Evolutionary conservation across 2,329 filamentous ascomycete species (phyloP), one percentile per base, ranked within the genome.

Genomic region (Paraconiothyrium brasiliense): DNA sequence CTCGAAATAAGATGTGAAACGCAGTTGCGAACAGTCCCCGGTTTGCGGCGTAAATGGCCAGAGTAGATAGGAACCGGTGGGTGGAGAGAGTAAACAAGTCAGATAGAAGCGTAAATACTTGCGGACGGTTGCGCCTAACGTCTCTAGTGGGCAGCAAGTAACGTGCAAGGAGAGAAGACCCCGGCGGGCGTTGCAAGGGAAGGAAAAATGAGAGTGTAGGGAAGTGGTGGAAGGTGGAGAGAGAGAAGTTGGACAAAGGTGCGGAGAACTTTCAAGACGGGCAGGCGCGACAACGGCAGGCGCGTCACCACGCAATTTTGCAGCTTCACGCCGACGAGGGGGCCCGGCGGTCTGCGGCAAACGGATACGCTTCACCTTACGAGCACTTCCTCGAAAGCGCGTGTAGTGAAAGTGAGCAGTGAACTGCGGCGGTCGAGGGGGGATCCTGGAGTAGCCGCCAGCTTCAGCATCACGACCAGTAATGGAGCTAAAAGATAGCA

Each of bases 1-100:
- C 66, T 64, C 68, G 70, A 74, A 67, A 71, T 77, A 74, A 76
- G 71, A 77, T 78, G 71, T 69, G 70, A 70, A 68, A 66, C 69
- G 70, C 69, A 66, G 66, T 66, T 58, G 66, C 65, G 70, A 63
- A 63, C 61, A 60, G 61, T 62, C 58, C 65, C 63, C 71, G 59
- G 58, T 67, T 70, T 71, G 70, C 67, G 73, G 66, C 65, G 69
- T 77, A 78, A 64, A 77, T 78, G 67, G 72, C 70, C 75, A 75
- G 70, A 70, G 70, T 69, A 78, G 70, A 78, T 78, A 73, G 72
- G 69, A 69, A 69, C 62, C 51, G 58, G 51, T 44, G 27, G 48
- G 27, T 54, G 61, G 66, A 64, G 63, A 64, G 57, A 59, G 52
- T 56, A 69, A 67, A 65, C 54, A 67, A 61, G 49, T 71, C 71